Base-by-base conservation (phyloP, 2,329 filamentous ascomycete species). In the Aspergillus persii region DNA sequence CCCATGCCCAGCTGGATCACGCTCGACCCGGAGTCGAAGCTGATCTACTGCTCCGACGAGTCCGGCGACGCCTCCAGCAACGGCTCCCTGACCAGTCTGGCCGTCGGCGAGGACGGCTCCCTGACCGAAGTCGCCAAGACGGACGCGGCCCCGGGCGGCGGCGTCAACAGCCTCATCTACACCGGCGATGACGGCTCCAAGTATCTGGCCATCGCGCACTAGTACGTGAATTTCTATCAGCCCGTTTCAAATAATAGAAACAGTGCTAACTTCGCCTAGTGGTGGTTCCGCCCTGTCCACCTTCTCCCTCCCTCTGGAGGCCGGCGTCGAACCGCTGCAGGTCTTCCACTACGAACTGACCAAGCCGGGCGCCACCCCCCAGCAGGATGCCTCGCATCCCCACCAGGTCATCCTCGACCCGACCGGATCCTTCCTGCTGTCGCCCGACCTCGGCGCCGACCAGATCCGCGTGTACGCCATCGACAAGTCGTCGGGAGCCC, bases 401-500 rank as follows among this genome's bases (percentile, higher is more conserved):
- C 88, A 90, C 72, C 76, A 88, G 68, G 81, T 84, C n/a, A 71
- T 89, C 54, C 69, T 88, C 36, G 88, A 91, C 69, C 88, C 88
- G 6, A 88, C 84, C 2, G 83, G 82, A 5, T 68, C 78, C n/a
- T 91, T 83, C 71, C 66, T 90, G 30, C 68, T 90, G 8, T 81
- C 86, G 8, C 87, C 88, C 1, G 89, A 91, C 65, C 79, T 92
- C 4, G 86, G 88, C 46, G 80, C 83, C 0, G 89, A 91, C 66
- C 67, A 85, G 6, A 72, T 90, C 51, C 85, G 84, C 62, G 74
- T 85, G 77, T 90, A 84, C 70, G 68, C 75, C 56, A 79, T 88
- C 66, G 74, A 84, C 63, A 66, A 67, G 1, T 62, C 68, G 1
- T 76, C 70, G 2, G 79, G 80, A 6, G 78, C 81, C 33, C 75